A percentile compares a stretch with the other conserved stretches of the same genome.
These are phyloP conservation scores for Lachancea sp. DNA, from an alignment of 805 yeast species.

Conservation along the genomic window DNA sequence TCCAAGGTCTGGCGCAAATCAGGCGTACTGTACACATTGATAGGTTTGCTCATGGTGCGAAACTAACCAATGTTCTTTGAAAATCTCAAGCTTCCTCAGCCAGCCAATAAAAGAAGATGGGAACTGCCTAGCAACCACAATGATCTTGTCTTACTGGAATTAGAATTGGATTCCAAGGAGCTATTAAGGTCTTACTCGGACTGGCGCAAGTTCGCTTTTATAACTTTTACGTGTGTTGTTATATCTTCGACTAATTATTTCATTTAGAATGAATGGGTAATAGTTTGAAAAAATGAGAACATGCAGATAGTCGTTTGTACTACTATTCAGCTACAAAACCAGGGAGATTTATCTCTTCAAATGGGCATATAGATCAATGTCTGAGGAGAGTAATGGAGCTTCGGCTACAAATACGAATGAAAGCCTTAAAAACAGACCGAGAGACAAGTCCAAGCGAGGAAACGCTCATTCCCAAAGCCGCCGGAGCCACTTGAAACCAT, in stretches of 20 bases:
- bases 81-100: background rate
- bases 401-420: background rate
- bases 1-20: slow-evolving; percentile 29
- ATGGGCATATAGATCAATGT: slow-evolving; percentile 7
- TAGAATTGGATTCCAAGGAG: too few species aligned
- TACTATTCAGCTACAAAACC: background rate
- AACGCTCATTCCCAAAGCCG: background rate
- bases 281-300: background rate
- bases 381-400: slow-evolving; percentile 4
- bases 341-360: slow-evolving; percentile 4
- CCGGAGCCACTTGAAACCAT: background rate
- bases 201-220: too few species aligned
- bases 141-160: too few species aligned
- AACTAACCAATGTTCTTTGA: background rate
- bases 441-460: background rate
- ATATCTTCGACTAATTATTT: background rate
- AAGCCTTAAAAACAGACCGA: background rate
- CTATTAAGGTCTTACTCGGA: too few species aligned
- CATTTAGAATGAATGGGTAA: background rate
- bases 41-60: slow-evolving; percentile 25
- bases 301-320: background rate
- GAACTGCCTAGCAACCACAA: too few species aligned
- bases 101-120: too few species aligned
- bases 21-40: slow-evolving; percentile 30
- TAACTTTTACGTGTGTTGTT: background rate